A percentile compares a stretch with the other conserved stretches of the same genome.
phyloP scores from a whole-genome alignment of 2,329 filamentous ascomycete genomes.

The Tolypocladium endophyticum region DNA sequence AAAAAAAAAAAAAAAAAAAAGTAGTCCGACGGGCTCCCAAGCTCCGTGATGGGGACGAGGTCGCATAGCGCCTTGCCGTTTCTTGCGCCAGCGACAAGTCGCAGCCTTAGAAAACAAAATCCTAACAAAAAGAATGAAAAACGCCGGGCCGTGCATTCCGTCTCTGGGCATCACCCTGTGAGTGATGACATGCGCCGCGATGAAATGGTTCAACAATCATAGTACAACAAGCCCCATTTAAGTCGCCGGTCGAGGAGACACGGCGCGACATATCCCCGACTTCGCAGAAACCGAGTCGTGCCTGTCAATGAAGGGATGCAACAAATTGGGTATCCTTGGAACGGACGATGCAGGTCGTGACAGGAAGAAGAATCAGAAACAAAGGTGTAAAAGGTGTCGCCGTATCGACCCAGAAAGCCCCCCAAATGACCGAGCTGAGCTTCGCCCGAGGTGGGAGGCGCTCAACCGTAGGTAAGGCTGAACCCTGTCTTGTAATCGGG shows the following conservation, averaged over 20 bases:
- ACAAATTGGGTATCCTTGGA: conserved; percentile 2
- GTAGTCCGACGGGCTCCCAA: not conserved
- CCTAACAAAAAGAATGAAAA: conserved; percentile 9
- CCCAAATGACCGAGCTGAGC: too few species aligned
- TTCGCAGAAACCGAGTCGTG: not conserved
- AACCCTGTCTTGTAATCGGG: conserved; percentile 29
- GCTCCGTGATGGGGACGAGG: not conserved
- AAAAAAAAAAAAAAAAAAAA: too few species aligned
- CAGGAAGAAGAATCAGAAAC: not conserved
- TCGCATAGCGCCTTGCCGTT: not conserved
- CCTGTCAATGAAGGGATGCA: not conserved
- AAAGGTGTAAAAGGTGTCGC: not conserved
- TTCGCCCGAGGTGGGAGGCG: too few species aligned
- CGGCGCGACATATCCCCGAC: not conserved
- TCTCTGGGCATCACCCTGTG: conserved; percentile 4
- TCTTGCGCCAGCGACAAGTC: not conserved
- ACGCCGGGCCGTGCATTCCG: conserved; percentile 15
- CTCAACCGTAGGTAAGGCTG: conserved; percentile 26
- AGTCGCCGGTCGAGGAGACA: not conserved
- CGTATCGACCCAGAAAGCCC: not conserved
- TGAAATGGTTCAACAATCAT: conserved; percentile 9
- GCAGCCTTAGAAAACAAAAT: conserved; percentile 1
- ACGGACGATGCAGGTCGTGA: not conserved
- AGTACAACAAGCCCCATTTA: conserved; percentile 7
- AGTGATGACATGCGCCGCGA: conserved; percentile 8